Conservation (phyloP, 495 filamentous ascomycete genomes). For the Penicillium roqueforti region DNA sequence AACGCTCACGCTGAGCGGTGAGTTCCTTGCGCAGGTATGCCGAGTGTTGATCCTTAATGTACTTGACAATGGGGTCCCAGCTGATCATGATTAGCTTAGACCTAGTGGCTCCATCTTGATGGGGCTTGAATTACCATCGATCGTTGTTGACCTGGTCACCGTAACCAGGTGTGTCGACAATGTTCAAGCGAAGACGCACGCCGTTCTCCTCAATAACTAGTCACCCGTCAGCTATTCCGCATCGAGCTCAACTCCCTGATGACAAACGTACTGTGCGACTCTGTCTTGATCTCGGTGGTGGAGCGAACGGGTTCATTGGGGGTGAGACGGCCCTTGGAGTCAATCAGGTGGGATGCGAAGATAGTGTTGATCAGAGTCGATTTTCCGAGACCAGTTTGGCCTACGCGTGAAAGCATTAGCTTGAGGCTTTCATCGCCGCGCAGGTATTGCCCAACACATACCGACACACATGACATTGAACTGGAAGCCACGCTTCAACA, state of each 20-base stretch:
- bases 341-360: slow-evolving; percentile 98
- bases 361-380: slow-evolving; percentile 99
- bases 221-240: slow-evolving; percentile 16
- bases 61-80: slow-evolving; percentile 97
- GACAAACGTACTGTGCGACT: slow-evolving; percentile 70
- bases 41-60: slow-evolving; percentile 99
- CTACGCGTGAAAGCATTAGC: slow-evolving; percentile 40
- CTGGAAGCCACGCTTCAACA: slow-evolving; percentile 98
- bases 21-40: slow-evolving; percentile 99
- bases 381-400: slow-evolving; percentile 97
- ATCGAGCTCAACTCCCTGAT: neutral
- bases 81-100: slow-evolving; percentile 38
- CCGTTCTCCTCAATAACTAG: slow-evolving; percentile 95
- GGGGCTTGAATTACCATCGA: slow-evolving; percentile 53
- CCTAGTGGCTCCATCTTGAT: neutral
- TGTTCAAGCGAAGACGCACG: slow-evolving; percentile 72
- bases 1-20: slow-evolving; percentile 98
- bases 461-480: slow-evolving; percentile 99
- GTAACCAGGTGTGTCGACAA: slow-evolving; percentile 77
- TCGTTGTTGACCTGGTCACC: slow-evolving; percentile 82
- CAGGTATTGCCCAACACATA: slow-evolving; percentile 47
- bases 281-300: slow-evolving; percentile 96
- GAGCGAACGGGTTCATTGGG: slow-evolving; percentile 90
- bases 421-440: neutral
- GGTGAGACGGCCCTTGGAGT: slow-evolving; percentile 90